Evolutionary conservation across 108 stramenopile genomes (phyloP).

Genomic region (Skeletonema menzelii): DNA sequence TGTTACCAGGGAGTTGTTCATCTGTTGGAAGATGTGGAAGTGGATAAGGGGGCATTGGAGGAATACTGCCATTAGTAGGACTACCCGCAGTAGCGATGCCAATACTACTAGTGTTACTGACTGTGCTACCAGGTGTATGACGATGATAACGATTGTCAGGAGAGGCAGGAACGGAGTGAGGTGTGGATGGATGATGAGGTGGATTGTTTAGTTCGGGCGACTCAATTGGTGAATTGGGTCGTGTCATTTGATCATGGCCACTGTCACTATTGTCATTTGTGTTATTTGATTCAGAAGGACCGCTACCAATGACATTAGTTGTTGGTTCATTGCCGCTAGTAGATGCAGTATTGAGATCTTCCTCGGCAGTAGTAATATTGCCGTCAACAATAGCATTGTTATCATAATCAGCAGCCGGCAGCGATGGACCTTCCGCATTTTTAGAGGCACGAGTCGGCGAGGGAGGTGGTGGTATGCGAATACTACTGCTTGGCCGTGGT

Average conservation of each 20-base stretch:
- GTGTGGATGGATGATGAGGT: slow-evolving; percentile 12
- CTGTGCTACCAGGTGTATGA: neutral
- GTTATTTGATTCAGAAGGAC: neutral
- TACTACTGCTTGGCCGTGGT: neutral
- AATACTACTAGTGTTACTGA: neutral
- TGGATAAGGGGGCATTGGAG: slow-evolving; percentile 14
- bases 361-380: neutral
- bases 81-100: neutral
- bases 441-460: neutral
- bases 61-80: neutral
- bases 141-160: neutral
- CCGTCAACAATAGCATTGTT: neutral
- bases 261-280: slow-evolving; percentile 3
- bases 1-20: neutral
- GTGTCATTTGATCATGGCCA: slow-evolving; percentile 1
- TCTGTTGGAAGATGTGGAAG: neutral
- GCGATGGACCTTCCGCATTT: neutral
- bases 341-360: neutral
- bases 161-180: slow-evolving; percentile 30
- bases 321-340: neutral
- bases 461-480: neutral
- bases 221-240: slow-evolving; percentile 1
- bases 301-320: neutral
- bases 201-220: no score
- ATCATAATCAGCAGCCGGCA: neutral